Conservation (phyloP, 208 protist species). For the Acanthamoeba sp. region DNA sequence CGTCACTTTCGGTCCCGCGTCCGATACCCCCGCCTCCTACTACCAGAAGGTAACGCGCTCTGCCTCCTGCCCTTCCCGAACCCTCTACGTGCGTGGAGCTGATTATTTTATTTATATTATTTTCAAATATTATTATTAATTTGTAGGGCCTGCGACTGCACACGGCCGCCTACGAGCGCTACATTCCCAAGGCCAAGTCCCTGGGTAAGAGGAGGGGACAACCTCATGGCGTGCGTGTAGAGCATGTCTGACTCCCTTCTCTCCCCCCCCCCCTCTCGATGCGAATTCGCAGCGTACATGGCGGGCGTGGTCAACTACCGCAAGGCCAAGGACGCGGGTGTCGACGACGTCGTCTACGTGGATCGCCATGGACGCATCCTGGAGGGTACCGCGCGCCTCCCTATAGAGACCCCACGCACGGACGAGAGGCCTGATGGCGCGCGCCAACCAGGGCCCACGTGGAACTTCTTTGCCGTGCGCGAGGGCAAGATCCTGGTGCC, state of each 20-base stretch:
- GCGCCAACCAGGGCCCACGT: not conserved
- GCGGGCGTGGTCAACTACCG: not conserved
- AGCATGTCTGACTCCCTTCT: too few species aligned
- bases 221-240: not conserved
- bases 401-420: too few species aligned
- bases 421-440: too few species aligned
- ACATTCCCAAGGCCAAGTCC: conserved; percentile 42
- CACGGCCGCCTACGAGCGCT: conserved; percentile 18
- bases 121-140: too few species aligned
- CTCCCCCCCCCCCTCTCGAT: too few species aligned
- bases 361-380: not conserved
- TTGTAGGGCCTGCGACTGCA: not conserved
- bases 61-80: not conserved
- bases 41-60: not conserved
- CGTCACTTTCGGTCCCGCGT: not conserved
- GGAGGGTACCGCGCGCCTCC: not conserved
- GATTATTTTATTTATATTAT: too few species aligned
- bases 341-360: conserved; percentile 2
- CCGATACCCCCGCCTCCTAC: not conserved
- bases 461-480: conserved; percentile 23
- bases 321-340: not conserved
- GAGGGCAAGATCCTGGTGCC: conserved; percentile 6
- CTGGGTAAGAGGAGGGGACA: not conserved
- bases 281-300: not conserved
- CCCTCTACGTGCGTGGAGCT: not conserved